phyloP scores from a whole-genome alignment of 1,284 basidiomycete genomes.

The Sphaerobolus stellatus region DNA sequence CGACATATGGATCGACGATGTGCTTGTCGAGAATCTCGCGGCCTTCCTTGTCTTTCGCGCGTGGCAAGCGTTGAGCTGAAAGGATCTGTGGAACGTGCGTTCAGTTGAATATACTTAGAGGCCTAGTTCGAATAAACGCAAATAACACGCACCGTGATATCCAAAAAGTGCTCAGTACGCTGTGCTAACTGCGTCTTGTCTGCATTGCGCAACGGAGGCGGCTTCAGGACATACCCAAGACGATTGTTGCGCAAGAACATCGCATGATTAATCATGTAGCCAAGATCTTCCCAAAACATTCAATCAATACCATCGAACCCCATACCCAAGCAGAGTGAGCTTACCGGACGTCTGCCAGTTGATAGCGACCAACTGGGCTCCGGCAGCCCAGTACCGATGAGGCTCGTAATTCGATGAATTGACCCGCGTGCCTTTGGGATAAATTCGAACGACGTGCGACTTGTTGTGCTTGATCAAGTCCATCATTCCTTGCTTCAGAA shows the following conservation, averaged over 20 bases:
- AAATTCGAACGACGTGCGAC: constrained; percentile 83
- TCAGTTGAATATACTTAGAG: not conserved
- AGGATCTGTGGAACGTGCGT: constrained; percentile 56
- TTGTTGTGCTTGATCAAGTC: constrained; percentile 91
- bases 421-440: constrained; percentile 84
- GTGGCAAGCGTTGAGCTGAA: constrained; percentile 91
- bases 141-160: constrained; percentile 52
- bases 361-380: constrained; percentile 92
- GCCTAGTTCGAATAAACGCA: not conserved
- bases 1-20: constrained; percentile 73
- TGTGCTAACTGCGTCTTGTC: constrained; percentile 59
- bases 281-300: constrained; percentile 56
- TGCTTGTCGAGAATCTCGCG: constrained; percentile 61
- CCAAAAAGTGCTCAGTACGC: constrained; percentile 60
- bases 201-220: constrained; percentile 67
- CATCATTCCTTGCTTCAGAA: constrained; percentile 56
- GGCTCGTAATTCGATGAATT: constrained; percentile 90
- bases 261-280: constrained; percentile 88
- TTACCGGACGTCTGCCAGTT: constrained; percentile 97
- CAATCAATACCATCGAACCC: not conserved
- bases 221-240: constrained; percentile 91
- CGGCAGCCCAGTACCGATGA: constrained; percentile 86
- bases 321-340: constrained; percentile 22
- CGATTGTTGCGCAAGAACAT: constrained; percentile 91
- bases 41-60: constrained; percentile 64